phyloP scores from a whole-genome alignment of 2,329 filamentous ascomycete genomes.

The Botrytis porri region DNA sequence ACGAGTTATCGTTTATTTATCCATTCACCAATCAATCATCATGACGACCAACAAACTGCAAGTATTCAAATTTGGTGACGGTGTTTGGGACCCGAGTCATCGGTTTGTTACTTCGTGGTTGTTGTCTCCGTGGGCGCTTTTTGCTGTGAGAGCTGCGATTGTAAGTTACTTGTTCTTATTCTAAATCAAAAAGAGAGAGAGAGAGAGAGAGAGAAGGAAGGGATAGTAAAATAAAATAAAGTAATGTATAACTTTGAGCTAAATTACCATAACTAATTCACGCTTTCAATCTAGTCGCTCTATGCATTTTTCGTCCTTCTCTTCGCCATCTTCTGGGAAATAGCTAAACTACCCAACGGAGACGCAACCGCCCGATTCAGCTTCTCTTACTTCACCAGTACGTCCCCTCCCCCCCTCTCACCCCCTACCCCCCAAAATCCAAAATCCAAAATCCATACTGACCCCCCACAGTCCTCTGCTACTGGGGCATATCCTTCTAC shows the following conservation, averaged over 20 bases:
- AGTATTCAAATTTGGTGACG: constrained; percentile 18
- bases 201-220: neutral
- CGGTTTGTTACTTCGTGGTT: constrained; percentile 81
- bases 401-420: neutral
- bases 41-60: neutral
- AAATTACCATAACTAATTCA: neutral
- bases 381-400: constrained; percentile 80
- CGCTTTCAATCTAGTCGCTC: constrained; percentile 45
- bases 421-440: neutral
- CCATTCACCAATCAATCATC: neutral
- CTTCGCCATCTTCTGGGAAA: constrained; percentile 65
- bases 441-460: too few species aligned
- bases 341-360: constrained; percentile 44
- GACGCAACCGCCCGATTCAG: constrained; percentile 35
- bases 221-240: neutral
- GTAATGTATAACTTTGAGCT: neutral
- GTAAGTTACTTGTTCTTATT: constrained; percentile 41
- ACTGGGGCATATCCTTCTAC: constrained; percentile 82
- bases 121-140: constrained; percentile 62
- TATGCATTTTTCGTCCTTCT: constrained; percentile 71
- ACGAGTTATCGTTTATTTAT: neutral
- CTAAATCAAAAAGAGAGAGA: too few species aligned
- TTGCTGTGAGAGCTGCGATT: constrained; percentile 53
- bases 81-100: constrained; percentile 45
- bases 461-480: constrained; percentile 48